phyloP scores from a whole-genome alignment of 2,329 filamentous ascomycete genomes.

The Diplodia corticola region DNA sequence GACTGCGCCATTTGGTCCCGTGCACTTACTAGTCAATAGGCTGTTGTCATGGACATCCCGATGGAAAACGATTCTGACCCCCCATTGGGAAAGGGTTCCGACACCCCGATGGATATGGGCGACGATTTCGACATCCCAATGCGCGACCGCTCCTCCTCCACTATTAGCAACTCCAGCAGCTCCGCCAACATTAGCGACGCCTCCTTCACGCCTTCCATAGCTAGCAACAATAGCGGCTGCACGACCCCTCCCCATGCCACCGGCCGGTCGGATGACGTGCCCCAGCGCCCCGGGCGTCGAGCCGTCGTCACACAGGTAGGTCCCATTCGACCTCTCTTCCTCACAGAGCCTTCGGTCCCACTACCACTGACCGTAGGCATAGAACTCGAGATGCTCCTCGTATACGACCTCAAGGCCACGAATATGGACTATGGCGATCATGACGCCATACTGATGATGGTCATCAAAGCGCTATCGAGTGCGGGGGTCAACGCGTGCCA shows the following conservation, averaged over 20 bases:
- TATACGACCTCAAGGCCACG: background rate
- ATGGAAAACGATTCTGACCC: too few species aligned
- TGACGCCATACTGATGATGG: background rate
- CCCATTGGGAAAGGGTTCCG: too few species aligned
- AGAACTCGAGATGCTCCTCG: background rate
- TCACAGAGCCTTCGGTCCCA: background rate
- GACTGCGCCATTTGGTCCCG: too few species aligned
- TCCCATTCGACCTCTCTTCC: background rate
- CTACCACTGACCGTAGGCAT: slow-evolving; percentile 1
- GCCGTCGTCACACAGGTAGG: too few species aligned
- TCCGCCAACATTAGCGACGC: background rate
- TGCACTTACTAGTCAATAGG: too few species aligned
- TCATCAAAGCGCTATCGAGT: background rate
- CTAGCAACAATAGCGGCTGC: background rate
- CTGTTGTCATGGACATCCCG: too few species aligned
- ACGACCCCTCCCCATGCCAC: too few species aligned
- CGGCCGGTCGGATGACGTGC: background rate
- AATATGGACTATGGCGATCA: background rate
- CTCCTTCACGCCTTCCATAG: background rate
- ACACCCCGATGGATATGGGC: too few species aligned
- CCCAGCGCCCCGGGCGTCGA: background rate
- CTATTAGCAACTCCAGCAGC: background rate
- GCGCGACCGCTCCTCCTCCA: too few species aligned
- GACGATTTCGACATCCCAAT: too few species aligned
- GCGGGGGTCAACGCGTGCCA: background rate